Percentiles rank a stretch among this genome's conserved stretches.
Conservation (phyloP, 83 land plant genomes). For the Diphasiastrum complanatum region DNA sequence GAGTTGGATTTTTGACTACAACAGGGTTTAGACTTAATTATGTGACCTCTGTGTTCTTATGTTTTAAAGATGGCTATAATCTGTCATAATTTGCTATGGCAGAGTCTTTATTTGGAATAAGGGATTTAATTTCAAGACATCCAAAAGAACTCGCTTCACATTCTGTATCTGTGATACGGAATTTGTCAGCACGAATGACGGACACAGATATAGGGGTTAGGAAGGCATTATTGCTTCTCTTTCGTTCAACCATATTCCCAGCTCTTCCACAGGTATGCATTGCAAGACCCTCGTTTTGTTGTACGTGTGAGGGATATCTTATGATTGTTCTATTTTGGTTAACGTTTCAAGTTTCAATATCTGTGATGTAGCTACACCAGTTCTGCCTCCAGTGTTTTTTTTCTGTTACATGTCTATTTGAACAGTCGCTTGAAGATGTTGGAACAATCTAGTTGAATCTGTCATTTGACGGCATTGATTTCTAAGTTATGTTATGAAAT, state of each 20-base stretch:
- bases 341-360: neutral
- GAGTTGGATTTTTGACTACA: too few species aligned
- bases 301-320: neutral
- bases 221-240: conserved; percentile 41
- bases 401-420: neutral
- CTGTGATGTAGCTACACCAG: too few species aligned
- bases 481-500: too few species aligned
- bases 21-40: too few species aligned
- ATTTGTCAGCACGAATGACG: conserved; percentile 67
- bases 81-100: conserved; percentile 15
- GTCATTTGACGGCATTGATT: too few species aligned
- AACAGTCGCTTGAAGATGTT: neutral
- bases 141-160: conserved; percentile 63
- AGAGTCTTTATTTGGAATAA: conserved; percentile 81
- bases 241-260: conserved; percentile 27
- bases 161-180: conserved; percentile 53
- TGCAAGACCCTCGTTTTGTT: neutral
- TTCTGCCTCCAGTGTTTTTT: neutral
- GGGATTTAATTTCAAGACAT: conserved; percentile 52
- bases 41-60: too few species aligned
- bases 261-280: conserved; percentile 27
- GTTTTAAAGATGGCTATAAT: too few species aligned
- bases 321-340: neutral
- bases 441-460: too few species aligned
- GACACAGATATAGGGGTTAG: conserved; percentile 72